Base-by-base conservation (phyloP, 164 flowering plant species). In the Echeveria elegans region DNA sequence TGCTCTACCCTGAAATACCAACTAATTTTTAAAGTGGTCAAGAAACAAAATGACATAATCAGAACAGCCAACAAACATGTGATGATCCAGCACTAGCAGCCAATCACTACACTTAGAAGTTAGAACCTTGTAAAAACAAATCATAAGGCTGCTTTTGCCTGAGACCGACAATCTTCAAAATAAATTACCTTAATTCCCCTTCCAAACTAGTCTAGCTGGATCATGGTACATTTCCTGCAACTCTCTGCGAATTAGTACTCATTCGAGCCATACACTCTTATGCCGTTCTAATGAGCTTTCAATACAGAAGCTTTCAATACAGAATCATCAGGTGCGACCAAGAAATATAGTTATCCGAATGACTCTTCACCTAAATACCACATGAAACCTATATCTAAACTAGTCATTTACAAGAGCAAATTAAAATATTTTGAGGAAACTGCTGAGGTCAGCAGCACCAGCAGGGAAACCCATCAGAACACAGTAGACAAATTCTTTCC, bases 381-480 rank as follows among this genome's bases (percentile, higher is more conserved):
- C 58, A 52, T 6, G 58, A 52, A 52, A 52, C 58, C 23, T 52
- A 23, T 2, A 52, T 52, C 26, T 23, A 52, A 52, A 50, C 58
- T 52, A 23, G 28, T 11, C 61, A 56, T 56, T 56, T 26, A 56
- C 61, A 53, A 3, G 10, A 23, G 9, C 14, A 23, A 53, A 24
- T 12, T 24, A 56, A 56, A 56, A 56, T 56, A 28, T 34, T 34
- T 28, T 14, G 6, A 56, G 30, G 32, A 28, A 28, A 28, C 32
- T 56, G 14, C 61, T 5, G 32, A 56, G 19, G 26, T 28, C 18
- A 28, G 61, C 61, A 28, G 12, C 28, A 8, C 29, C 58, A 6
- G 28, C 26, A 18, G 19, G 65, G 85, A 89, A 67, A 78, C 82
- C 18, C 82, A 77, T 2, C 91, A 83, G 69, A 85, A 81, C 0